Percentiles rank a stretch among this genome's conserved stretches.
Conservation (phyloP, 176 grass and related monocot genomes). For the Avena atlantica region DNA sequence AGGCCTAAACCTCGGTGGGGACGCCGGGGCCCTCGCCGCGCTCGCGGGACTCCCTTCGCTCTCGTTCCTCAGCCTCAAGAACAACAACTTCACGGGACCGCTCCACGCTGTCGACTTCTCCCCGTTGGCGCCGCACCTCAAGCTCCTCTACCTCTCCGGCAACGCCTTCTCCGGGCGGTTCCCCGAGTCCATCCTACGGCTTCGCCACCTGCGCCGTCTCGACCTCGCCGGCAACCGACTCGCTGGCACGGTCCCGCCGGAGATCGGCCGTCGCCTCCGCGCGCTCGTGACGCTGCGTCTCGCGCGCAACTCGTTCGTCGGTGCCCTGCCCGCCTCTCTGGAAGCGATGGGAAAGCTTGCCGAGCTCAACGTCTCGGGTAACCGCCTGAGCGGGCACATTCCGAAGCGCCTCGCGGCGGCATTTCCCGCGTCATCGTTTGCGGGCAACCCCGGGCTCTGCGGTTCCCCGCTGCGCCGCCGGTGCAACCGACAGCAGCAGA, state of each 20-base stretch:
- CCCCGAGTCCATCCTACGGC: conserved; percentile 60
- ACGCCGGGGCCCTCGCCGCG: conserved; percentile 49
- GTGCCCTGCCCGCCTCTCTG: conserved; percentile 62
- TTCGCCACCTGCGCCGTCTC: conserved; percentile 79
- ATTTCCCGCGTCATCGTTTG: conserved; percentile 70
- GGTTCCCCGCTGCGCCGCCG: conserved; percentile 46
- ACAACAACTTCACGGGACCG: conserved; percentile 68
- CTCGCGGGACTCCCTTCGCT: conserved; percentile 59
- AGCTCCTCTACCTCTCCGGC: conserved; percentile 85
- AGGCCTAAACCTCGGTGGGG: conserved; percentile 62
- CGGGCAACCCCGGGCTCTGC: conserved; percentile 62
- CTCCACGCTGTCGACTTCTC: conserved; percentile 63
- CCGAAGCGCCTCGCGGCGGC: conserved; percentile 48
- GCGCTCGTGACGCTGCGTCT: conserved; percentile 72
- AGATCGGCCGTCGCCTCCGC: conserved; percentile 67
- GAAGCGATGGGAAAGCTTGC: conserved; percentile 43
- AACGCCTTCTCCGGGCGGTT: conserved; percentile 81
- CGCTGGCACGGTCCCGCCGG: conserved; percentile 53
- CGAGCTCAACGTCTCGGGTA: conserved; percentile 71
- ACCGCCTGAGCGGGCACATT: conserved; percentile 65
- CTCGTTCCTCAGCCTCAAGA: conserved; percentile 82
- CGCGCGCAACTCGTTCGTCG: conserved; percentile 58
- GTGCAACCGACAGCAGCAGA: conserved; percentile 41
- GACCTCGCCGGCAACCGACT: conserved; percentile 73
- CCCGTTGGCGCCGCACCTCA: conserved; percentile 69